Evolutionary conservation across 2,329 filamentous ascomycete species (phyloP).

Genomic region (Ophiostoma pallidulum): DNA sequence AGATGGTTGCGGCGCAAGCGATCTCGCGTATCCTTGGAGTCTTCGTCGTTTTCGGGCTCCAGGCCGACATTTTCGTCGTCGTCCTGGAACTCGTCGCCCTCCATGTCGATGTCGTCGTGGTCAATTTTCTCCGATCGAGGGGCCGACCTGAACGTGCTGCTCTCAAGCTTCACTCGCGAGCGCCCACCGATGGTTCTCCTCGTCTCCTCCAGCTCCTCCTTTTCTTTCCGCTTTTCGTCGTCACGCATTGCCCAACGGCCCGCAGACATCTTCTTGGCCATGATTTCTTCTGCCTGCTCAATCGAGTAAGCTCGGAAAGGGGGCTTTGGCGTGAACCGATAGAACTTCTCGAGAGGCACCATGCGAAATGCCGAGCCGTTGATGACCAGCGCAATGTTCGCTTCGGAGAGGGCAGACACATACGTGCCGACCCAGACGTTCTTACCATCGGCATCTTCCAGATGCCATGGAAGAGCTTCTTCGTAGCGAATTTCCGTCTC

Average conservation of each 20-base stretch:
- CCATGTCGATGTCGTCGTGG: slow-evolving; percentile 59
- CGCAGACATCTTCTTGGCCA: slow-evolving; percentile 68
- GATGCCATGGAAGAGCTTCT: slow-evolving; percentile 89
- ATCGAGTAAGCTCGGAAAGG: slow-evolving; percentile 68
- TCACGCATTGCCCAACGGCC: slow-evolving; percentile 73
- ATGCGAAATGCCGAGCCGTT: slow-evolving; percentile 65
- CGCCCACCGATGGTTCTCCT: slow-evolving; percentile 40
- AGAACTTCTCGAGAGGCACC: slow-evolving; percentile 92
- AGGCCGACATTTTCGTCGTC: slow-evolving; percentile 73
- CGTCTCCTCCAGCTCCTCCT: slow-evolving; percentile 54
- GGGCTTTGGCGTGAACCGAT: slow-evolving; percentile 74
- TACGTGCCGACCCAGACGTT: slow-evolving; percentile 91
- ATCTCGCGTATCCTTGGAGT: slow-evolving; percentile 61
- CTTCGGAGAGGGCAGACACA: slow-evolving; percentile 77
- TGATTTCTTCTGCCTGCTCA: slow-evolving; percentile 75
- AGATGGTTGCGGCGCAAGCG: slow-evolving; percentile 72
- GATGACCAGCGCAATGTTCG: slow-evolving; percentile 71
- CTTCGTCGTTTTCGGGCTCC: slow-evolving; percentile 73
- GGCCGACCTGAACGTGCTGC: slow-evolving; percentile 50
- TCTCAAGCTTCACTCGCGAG: slow-evolving; percentile 59
- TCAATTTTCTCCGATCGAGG: slow-evolving; percentile 58
- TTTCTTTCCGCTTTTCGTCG: slow-evolving; percentile 47
- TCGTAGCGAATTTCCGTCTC: slow-evolving; percentile 71
- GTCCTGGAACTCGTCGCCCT: slow-evolving; percentile 71
- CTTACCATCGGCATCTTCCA: slow-evolving; percentile 93